phyloP scores from a whole-genome alignment of 2,329 filamentous ascomycete species.

The Cladobotryum protrusum region DNA sequence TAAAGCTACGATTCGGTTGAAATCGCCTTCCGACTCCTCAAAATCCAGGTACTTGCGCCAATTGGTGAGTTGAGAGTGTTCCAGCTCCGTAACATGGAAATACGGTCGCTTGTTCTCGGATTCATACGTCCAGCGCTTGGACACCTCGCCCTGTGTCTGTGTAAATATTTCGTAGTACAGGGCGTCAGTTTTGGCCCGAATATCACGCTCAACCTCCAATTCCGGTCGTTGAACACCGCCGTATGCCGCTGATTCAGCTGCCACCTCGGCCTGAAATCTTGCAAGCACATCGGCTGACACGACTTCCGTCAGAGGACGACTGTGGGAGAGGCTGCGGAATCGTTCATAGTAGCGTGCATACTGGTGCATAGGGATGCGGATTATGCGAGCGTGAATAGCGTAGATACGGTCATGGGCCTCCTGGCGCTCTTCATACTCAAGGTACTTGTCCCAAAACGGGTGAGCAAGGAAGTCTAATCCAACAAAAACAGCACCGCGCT shows the following conservation, averaged over 20 bases:
- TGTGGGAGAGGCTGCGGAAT: conserved; percentile 71
- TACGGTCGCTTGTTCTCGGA: conserved; percentile 93
- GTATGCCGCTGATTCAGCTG: conserved; percentile 52
- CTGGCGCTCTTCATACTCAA: conserved; percentile 91
- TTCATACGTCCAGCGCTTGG: conserved; percentile 91
- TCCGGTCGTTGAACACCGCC: conserved; percentile 55
- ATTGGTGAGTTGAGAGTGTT: conserved; percentile 75
- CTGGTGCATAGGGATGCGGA: conserved; percentile 90
- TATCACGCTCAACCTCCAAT: conserved; percentile 74
- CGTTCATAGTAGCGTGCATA: conserved; percentile 93
- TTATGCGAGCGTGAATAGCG: conserved; percentile 71
- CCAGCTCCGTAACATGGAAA: conserved; percentile 91
- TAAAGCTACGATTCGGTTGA: conserved; percentile 67
- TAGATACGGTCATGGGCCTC: conserved; percentile 82
- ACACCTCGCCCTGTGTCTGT: conserved; percentile 78
- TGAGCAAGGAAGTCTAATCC: conserved; percentile 91
- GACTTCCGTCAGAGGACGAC: conserved; percentile 65
- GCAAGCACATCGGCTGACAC: conserved; percentile 61
- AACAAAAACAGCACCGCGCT: conserved; percentile 76
- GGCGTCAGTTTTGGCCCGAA: conserved; percentile 72
- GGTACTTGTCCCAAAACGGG: conserved; percentile 98
- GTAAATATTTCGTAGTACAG: conserved; percentile 77
- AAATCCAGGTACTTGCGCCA: conserved; percentile 98
- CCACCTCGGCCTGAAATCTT: conserved; percentile 65
- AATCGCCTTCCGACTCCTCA: conserved; percentile 80